Percentiles rank a stretch among this genome's conserved stretches.
phyloP scores from a whole-genome alignment of 805 yeast genomes.

The Candida lessepsii region DNA sequence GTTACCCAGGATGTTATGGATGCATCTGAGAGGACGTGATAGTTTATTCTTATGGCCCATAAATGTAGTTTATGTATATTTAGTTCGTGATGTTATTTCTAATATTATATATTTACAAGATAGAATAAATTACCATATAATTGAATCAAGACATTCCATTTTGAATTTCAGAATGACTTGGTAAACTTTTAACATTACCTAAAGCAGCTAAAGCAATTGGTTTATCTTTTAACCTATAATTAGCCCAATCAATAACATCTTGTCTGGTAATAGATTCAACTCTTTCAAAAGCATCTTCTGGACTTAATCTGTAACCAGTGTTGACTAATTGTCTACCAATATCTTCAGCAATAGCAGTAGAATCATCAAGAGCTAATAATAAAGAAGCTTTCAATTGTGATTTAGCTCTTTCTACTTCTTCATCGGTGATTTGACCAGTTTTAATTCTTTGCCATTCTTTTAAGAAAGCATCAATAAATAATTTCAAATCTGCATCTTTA shows the following conservation, averaged over 20 bases:
- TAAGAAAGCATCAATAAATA: slow-evolving; percentile 70
- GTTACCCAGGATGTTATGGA: slow-evolving; percentile 19
- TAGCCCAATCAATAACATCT: slow-evolving; percentile 88
- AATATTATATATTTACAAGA: slow-evolving; percentile 11
- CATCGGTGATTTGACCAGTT: slow-evolving; percentile 70
- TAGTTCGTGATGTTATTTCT: too few species aligned
- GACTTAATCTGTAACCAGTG: slow-evolving; percentile 76
- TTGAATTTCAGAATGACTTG: slow-evolving; percentile 59
- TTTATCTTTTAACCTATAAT: slow-evolving; percentile 68
- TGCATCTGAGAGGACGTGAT: slow-evolving; percentile 1
- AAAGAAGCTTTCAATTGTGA: slow-evolving; percentile 92
- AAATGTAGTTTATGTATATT: not conserved
- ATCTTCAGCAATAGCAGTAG: slow-evolving; percentile 96
- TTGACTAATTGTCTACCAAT: slow-evolving; percentile 96
- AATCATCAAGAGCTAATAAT: slow-evolving; percentile 85
- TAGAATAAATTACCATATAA: too few species aligned
- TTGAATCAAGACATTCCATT: slow-evolving; percentile 23
- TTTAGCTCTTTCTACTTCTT: slow-evolving; percentile 91
- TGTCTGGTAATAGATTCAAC: slow-evolving; percentile 75
- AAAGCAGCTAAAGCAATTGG: slow-evolving; percentile 90
- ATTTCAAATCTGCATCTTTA: slow-evolving; percentile 60
- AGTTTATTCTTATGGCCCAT: not conserved
- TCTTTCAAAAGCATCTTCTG: slow-evolving; percentile 69
- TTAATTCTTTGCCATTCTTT: slow-evolving; percentile 89
- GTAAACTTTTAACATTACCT: slow-evolving; percentile 75